Evolutionary conservation across 495 filamentous ascomycete genomes (phyloP).

Genomic region (Podospora didyma): DNA sequence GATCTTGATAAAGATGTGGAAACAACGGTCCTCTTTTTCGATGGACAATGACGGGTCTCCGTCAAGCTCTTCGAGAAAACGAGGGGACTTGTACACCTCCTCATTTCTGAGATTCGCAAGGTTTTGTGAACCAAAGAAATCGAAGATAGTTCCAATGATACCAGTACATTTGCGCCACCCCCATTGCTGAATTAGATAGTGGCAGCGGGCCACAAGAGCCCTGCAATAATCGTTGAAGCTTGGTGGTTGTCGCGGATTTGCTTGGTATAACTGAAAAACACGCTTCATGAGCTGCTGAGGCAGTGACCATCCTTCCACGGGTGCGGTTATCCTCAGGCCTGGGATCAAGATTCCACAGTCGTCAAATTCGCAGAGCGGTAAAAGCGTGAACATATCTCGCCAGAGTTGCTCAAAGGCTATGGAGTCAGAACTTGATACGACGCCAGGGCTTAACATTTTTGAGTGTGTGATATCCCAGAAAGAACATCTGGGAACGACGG

Average conservation of each 20-base stretch:
- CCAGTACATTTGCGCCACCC: constrained; percentile 78
- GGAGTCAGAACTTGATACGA: constrained; percentile 42
- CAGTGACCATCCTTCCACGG: constrained; percentile 68
- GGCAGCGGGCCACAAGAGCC: constrained; percentile 68
- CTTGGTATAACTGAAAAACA: constrained; percentile 61
- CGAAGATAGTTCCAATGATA: constrained; percentile 77
- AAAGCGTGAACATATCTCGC: constrained; percentile 65
- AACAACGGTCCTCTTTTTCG: constrained; percentile 71
- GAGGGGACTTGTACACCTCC: constrained; percentile 67
- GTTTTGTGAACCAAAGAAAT: constrained; percentile 79
- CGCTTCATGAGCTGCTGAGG: constrained; percentile 62
- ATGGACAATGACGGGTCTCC: constrained; percentile 56
- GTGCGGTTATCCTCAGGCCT: constrained; percentile 49
- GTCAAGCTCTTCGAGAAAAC: constrained; percentile 73
- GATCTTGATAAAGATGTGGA: constrained; percentile 89
- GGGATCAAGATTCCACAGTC: constrained; percentile 55
- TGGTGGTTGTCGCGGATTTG: constrained; percentile 51
- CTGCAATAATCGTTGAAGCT: constrained; percentile 81
- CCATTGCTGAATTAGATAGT: constrained; percentile 75
- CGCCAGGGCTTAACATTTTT: constrained; percentile 34
- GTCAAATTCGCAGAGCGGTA: constrained; percentile 79
- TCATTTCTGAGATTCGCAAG: constrained; percentile 75
- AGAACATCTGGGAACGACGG: constrained; percentile 35
- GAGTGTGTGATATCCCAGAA: constrained; percentile 60
- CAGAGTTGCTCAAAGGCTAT: constrained; percentile 63